Conservation (phyloP, 73 alveolate genomes). For the Symbiodinium pilosum region DNA sequence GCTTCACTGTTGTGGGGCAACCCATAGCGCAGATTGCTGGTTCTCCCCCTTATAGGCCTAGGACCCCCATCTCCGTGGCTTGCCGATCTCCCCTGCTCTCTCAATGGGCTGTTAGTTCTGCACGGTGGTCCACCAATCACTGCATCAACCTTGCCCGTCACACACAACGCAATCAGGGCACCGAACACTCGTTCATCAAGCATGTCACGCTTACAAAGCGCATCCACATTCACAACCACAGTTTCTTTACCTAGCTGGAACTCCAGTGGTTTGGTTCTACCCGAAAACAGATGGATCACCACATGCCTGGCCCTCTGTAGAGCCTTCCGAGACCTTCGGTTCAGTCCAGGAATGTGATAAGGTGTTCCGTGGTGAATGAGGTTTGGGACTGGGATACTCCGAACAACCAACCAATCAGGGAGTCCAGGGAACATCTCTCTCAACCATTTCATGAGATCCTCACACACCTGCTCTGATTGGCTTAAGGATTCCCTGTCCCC, state of each 20-base stretch:
- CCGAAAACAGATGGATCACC: not conserved
- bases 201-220: not conserved
- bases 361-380: too few relatives aligned
- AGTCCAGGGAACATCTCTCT: not conserved
- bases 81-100: not conserved
- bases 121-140: not conserved
- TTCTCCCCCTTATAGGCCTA: not conserved
- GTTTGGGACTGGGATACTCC: not conserved
- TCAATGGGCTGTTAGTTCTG: not conserved
- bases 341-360: too few relatives aligned
- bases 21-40: not conserved
- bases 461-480: not conserved
- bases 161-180: not conserved
- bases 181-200: not conserved
- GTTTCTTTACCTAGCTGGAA: not conserved
- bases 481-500: not conserved
- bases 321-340: not conserved
- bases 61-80: not conserved
- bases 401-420: not conserved
- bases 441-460: not conserved
- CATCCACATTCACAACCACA: not conserved
- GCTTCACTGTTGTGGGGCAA: not conserved
- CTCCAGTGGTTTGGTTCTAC: not conserved
- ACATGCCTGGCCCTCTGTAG: not conserved
- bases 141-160: not conserved